Conservation (phyloP, 1,139 yeast species). For the Kurtzmaniella quercitrusa region DNA sequence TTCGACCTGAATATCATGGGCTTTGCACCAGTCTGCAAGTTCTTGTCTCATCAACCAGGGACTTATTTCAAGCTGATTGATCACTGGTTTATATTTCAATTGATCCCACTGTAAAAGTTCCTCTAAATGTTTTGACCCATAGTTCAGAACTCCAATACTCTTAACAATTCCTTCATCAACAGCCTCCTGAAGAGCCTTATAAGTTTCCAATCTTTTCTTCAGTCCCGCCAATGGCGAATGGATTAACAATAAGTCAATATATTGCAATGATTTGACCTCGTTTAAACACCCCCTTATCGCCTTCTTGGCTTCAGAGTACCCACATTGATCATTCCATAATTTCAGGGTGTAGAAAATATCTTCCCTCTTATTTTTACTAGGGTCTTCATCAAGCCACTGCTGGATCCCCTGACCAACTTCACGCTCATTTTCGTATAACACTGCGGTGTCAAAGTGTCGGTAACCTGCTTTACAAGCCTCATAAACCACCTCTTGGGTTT, state of each 20-base stretch:
- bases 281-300: conserved; percentile 15
- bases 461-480: conserved; percentile 17
- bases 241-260: conserved; percentile 42
- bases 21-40: conserved; percentile 50
- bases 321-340: conserved; percentile 26
- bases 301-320: conserved; percentile 8
- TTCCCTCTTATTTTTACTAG: conserved; percentile 31
- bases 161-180: conserved; percentile 26
- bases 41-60: conserved; percentile 75
- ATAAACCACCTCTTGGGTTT: conserved; percentile 12
- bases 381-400: conserved; percentile 11
- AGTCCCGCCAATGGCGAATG: conserved; percentile 56
- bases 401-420: conserved; percentile 15
- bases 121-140: conserved; percentile 32
- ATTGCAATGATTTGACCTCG: conserved; percentile 21
- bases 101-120: conserved; percentile 44
- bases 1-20: conserved; percentile 27
- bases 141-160: conserved; percentile 42
- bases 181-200: conserved; percentile 41
- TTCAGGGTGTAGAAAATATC: conserved; percentile 14
- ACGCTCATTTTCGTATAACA: conserved; percentile 15
- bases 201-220: conserved; percentile 45
- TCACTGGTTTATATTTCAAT: conserved; percentile 50
- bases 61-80: conserved; percentile 66
- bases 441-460: conserved; percentile 19